Percentiles rank a stretch among this genome's conserved stretches.
phyloP scores from a whole-genome alignment of 2,329 filamentous ascomycete species.

The Sporothrix curviconia region DNA sequence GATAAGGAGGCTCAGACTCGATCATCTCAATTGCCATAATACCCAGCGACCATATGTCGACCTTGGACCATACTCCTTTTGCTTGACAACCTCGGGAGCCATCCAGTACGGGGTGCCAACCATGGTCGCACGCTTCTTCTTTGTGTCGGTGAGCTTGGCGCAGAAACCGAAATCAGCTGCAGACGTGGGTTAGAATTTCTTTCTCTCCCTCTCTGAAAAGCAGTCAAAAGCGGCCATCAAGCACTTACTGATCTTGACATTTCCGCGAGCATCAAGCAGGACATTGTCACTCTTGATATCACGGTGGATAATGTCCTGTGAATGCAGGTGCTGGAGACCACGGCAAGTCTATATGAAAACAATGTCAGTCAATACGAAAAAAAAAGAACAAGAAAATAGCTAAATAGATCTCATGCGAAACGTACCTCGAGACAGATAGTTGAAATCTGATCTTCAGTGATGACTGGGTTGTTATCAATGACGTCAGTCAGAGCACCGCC shows the following conservation, averaged over 20 bases:
- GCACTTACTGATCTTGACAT: conserved; percentile 90
- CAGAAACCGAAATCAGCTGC: conserved; percentile 97
- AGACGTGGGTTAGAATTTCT: background rate
- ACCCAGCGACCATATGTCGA: conserved; percentile 96
- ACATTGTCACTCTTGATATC: conserved; percentile 99
- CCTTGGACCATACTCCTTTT: conserved; percentile 98
- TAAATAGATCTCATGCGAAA: background rate
- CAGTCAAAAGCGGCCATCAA: no score
- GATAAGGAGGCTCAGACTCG: conserved; percentile 93
- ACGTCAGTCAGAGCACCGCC: conserved; percentile 95
- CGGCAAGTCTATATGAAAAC: conserved; percentile 82
- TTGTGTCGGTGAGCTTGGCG: conserved; percentile 93
- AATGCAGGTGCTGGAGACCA: conserved; percentile 87
- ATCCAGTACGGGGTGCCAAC: conserved; percentile 99
- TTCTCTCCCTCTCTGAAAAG: background rate
- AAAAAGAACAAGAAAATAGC: background rate
- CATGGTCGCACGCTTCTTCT: conserved; percentile 97
- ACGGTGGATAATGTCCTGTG: conserved; percentile 94
- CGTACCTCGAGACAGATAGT: conserved; percentile 93
- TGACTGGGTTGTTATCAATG: conserved; percentile 93
- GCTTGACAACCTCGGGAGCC: conserved; percentile 98
- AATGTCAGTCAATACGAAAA: background rate
- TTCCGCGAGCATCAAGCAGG: conserved; percentile 83
- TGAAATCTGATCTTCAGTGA: conserved; percentile 94
- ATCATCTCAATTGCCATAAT: conserved; percentile 99